Percentiles rank a stretch among this genome's conserved stretches.
phyloP scores from a whole-genome alignment of 768 basidiomycete species.

The Mrakia blollopis region DNA sequence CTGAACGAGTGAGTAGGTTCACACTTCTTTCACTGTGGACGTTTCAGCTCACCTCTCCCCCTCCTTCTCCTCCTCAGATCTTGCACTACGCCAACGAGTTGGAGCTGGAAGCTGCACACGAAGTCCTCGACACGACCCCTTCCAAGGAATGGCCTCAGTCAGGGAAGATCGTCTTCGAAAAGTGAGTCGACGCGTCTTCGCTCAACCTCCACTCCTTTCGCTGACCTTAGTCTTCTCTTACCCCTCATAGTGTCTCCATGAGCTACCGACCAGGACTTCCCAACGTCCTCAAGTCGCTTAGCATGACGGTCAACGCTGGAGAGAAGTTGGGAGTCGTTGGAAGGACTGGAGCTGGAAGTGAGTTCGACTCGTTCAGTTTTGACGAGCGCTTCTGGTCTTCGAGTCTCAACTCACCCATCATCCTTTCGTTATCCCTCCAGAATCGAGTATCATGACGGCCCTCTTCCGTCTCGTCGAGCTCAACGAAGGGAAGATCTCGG shows the following conservation, averaged over 20 bases:
- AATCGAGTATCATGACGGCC: constrained; percentile 83
- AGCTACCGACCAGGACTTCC: constrained; percentile 85
- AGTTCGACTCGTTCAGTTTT: not conserved
- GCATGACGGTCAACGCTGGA: constrained; percentile 62
- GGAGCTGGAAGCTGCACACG: constrained; percentile 54
- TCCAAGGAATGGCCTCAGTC: constrained; percentile 65
- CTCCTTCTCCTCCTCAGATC: constrained; percentile 51
- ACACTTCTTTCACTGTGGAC: constrained; percentile 54
- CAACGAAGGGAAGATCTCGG: constrained; percentile 62
- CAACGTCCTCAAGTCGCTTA: constrained; percentile 74
- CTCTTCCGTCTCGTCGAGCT: constrained; percentile 66
- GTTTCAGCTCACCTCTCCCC: constrained; percentile 48
- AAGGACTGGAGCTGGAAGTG: constrained; percentile 41
- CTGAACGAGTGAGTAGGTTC: constrained; percentile 31
- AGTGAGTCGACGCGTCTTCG: constrained; percentile 40
- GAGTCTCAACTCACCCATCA: not conserved
- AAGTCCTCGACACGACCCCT: constrained; percentile 54
- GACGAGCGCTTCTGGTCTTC: not conserved
- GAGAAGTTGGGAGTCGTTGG: constrained; percentile 94
- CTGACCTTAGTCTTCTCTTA: not conserved
- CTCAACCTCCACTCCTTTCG: not conserved
- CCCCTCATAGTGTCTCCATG: constrained; percentile 53
- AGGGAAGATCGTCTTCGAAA: constrained; percentile 67
- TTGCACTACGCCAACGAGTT: constrained; percentile 68
- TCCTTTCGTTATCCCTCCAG: constrained; percentile 53